A percentile compares a stretch with the other conserved stretches of the same genome.
phyloP scores from a whole-genome alignment of 2,329 filamentous ascomycete species.

The Trichoderma polysporum region DNA sequence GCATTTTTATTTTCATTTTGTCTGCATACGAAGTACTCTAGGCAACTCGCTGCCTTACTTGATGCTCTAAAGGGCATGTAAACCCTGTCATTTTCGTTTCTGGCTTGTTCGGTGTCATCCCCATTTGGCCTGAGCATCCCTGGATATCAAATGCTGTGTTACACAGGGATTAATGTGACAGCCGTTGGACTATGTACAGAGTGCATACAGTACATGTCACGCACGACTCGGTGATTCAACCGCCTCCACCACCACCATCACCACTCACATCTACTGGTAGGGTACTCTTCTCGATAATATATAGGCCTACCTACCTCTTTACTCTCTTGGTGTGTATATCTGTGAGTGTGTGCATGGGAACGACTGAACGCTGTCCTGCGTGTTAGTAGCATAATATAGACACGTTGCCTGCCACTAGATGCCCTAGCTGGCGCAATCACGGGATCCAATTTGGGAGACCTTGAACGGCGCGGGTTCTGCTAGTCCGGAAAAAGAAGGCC shows the following conservation, averaged over 20 bases:
- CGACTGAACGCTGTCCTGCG: too few relatives aligned
- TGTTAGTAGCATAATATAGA: background rate
- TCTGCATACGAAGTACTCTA: background rate
- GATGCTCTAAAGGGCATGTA: background rate
- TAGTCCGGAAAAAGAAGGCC: slow-evolving; percentile 22
- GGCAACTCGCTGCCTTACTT: background rate
- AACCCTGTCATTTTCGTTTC: background rate
- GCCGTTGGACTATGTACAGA: background rate
- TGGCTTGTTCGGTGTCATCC: background rate
- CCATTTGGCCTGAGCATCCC: background rate
- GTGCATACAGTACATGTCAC: background rate
- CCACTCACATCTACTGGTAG: background rate
- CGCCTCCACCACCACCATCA: background rate
- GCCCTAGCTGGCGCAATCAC: slow-evolving; percentile 3
- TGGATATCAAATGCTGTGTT: background rate
- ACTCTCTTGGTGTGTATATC: background rate
- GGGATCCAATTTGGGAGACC: slow-evolving; percentile 3
- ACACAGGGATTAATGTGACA: background rate
- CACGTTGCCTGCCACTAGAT: background rate
- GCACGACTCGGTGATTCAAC: background rate
- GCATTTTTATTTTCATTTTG: background rate
- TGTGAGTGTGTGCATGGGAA: too few relatives aligned
- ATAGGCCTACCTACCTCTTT: background rate
- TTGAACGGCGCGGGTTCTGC: background rate
- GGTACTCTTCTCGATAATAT: too few relatives aligned